Evolutionary conservation across 768 basidiomycete species (phyloP).

Genomic region (Boletus fagicola): DNA sequence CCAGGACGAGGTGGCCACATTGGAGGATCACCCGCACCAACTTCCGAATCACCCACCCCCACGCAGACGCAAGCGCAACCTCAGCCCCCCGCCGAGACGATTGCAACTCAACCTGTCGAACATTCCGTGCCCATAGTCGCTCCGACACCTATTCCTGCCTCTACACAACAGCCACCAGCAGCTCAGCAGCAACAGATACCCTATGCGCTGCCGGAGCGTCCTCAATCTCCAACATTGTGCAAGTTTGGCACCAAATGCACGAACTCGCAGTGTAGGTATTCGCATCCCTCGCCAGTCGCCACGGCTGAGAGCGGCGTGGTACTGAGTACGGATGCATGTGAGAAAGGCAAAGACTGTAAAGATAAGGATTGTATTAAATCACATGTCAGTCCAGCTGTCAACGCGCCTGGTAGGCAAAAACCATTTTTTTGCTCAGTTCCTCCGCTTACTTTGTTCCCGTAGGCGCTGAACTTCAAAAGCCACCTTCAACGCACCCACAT

Average conservation of each 20-base stretch:
- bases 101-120: constrained; percentile 7
- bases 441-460: constrained; percentile 14
- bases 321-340: constrained; percentile 90
- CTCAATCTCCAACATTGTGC: constrained; percentile 88
- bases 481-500: constrained; percentile 39
- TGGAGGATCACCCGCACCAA: no score
- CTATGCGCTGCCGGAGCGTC: constrained; percentile 69
- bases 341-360: constrained; percentile 83
- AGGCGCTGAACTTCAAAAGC: constrained; percentile 34
- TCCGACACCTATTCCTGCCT: constrained; percentile 30
- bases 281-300: constrained; percentile 96
- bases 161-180: constrained; percentile 9
- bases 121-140: constrained; percentile 21
- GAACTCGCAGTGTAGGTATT: constrained; percentile 84
- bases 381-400: constrained; percentile 85
- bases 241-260: constrained; percentile 91
- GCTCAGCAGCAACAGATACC: constrained; percentile 37
- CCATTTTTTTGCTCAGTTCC: neutral
- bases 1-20: no score
- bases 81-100: constrained; percentile 18
- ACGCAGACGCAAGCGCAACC: constrained; percentile 20
- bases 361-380: constrained; percentile 92
- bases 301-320: constrained; percentile 94
- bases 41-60: constrained; percentile 19
- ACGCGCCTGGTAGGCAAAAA: constrained; percentile 50